Evolutionary conservation across 2,329 filamentous ascomycete species (phyloP), one percentile per base, ranked within the genome.

Genomic region (Parastagonospora nodorum): DNA sequence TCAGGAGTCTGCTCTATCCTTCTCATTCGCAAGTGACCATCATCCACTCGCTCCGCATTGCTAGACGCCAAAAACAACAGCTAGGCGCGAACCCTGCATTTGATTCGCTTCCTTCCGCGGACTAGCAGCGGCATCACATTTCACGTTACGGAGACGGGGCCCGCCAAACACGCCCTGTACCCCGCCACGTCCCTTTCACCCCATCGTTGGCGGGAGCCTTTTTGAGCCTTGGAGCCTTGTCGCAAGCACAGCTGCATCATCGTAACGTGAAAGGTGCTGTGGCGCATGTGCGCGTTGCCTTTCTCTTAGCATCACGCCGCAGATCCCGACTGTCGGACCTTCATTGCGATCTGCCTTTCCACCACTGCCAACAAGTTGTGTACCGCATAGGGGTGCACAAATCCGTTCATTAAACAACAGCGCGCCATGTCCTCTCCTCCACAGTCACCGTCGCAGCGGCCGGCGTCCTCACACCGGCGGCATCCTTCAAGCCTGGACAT

Each of bases 401-500:
- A 14, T 24, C 38, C 27, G 44, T 14, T 40, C n/a, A n/a, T 36
- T 30, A 9, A 15, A 8, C 16, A 42, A 33, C 44, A 50, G 41
- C 30, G 45, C 44, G 46, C 48, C 42, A 74, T 73, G 73, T 72
- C 75, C 15, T 77, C 75, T 31, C 75, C 77, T 33, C 76, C 76
- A 30, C 64, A 71, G 45, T 76, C 75, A 30, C 75, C 76, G 30
- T 63, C 58, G 28, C 69, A 74, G 29, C 71, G 71, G 46, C 69
- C 68, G 16, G 42, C 53, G 6, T 67, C 69, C 31, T 72, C 71
- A 12, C 71, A 77, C 53, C 74, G 72, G 60, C 73, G 71, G 12
- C 64, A 68, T 31, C 66, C 71, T 41, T 76, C 75, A 12, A 77
- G 74, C 53, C 63, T 77, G 42, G 75, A 77, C 48, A 75, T 75